These are phyloP conservation scores for Botrytis hyacinthi DNA, from an alignment of 2,329 filamentous ascomycete species.

Conservation along the genomic window DNA sequence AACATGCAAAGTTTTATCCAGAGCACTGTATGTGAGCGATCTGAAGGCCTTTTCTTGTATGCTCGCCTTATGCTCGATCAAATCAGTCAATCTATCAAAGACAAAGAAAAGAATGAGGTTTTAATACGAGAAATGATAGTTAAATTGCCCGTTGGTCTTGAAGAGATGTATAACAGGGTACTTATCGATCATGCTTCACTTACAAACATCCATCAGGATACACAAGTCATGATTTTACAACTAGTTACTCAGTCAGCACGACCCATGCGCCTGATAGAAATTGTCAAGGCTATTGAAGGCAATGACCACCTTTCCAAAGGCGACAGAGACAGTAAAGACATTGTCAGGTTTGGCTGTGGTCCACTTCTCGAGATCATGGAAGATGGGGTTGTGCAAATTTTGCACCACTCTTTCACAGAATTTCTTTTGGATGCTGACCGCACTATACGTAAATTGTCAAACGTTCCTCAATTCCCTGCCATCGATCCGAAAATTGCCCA, in stretches of 20 bases:
- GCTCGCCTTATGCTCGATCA: conserved; percentile 20
- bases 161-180: conserved; percentile 34
- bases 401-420: conserved; percentile 51
- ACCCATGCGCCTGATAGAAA: conserved; percentile 27
- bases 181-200: conserved; percentile 25
- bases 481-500: conserved; percentile 18
- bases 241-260: conserved; percentile 30
- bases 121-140: background rate
- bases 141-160: conserved; percentile 28
- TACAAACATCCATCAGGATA: conserved; percentile 10
- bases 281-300: conserved; percentile 8
- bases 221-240: conserved; percentile 30
- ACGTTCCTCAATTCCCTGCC: conserved; percentile 14
- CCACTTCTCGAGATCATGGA: conserved; percentile 46
- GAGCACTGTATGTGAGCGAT: conserved; percentile 4
- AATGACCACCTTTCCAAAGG: background rate
- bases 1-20: background rate
- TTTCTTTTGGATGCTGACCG: conserved; percentile 40
- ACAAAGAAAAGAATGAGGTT: background rate
- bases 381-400: conserved; percentile 46
- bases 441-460: background rate
- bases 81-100: background rate
- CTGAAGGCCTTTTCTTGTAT: conserved; percentile 18
- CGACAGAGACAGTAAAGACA: conserved; percentile 36
- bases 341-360: conserved; percentile 42